A percentile compares a stretch with the other conserved stretches of the same genome.
Conservation (phyloP, 495 filamentous ascomycete genomes). For the Penicillium simplicissimum region DNA sequence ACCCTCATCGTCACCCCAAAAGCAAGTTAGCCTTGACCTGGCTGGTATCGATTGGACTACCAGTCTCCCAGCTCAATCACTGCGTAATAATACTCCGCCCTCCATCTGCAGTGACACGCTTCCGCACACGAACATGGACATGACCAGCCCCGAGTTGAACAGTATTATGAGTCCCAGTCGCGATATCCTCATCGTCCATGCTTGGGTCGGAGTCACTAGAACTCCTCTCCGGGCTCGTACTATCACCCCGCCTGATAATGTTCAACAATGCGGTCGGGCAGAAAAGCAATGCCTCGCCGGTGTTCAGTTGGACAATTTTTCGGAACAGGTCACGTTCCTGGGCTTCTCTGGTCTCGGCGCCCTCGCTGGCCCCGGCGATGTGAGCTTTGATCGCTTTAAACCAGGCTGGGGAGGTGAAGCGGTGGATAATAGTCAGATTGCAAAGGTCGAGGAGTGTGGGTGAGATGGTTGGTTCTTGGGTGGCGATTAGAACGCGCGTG, state of each 20-base stretch:
- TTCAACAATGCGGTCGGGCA: slow-evolving; percentile 42
- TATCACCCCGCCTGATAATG: neutral
- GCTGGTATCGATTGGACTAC: neutral
- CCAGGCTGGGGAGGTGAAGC: slow-evolving; percentile 75
- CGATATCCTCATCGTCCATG: neutral
- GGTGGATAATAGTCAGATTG: slow-evolving; percentile 69
- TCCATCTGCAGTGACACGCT: slow-evolving; percentile 26
- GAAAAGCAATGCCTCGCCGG: slow-evolving; percentile 68
- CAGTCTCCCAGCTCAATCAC: slow-evolving; percentile 8
- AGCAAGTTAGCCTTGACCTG: neutral
- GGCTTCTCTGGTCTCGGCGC: slow-evolving; percentile 17
- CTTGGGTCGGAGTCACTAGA: neutral
- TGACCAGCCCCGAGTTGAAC: slow-evolving; percentile 17
- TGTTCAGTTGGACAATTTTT: slow-evolving; percentile 53
- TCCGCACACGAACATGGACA: slow-evolving; percentile 20
- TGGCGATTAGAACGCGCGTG: slow-evolving; percentile 66
- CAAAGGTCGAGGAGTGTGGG: slow-evolving; percentile 67
- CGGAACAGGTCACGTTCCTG: slow-evolving; percentile 48
- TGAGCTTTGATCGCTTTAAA: slow-evolving; percentile 58
- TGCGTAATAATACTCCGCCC: slow-evolving; percentile 21
- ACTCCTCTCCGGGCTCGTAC: neutral
- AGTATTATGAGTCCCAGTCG: neutral
- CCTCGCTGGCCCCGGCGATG: slow-evolving; percentile 48
- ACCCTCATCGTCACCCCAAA: neutral
- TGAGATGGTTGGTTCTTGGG: slow-evolving; percentile 77